These are phyloP conservation scores for Vitis hybrid DNA, from an alignment of 177 flowering plant species.

Conservation along the genomic window DNA sequence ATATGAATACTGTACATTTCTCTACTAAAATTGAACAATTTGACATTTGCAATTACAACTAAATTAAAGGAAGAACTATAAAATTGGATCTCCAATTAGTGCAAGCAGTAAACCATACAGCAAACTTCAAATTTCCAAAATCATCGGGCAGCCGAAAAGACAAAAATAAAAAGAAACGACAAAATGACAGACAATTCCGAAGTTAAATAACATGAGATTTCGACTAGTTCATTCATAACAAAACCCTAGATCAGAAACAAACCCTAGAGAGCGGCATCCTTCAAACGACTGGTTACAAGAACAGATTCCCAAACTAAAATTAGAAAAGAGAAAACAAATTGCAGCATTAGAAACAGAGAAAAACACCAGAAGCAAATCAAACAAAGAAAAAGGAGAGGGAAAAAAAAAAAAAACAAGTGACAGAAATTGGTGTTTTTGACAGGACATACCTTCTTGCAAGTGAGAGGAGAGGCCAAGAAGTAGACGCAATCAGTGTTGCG, in stretches of 20 bases:
- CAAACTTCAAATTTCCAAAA: not conserved
- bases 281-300: not conserved
- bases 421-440: too few relatives aligned
- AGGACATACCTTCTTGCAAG: slow-evolving; percentile 76
- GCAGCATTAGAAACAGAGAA: not conserved
- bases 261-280: slow-evolving; percentile 7
- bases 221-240: not conserved
- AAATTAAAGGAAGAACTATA: too few relatives aligned
- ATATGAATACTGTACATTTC: too few relatives aligned
- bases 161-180: not conserved
- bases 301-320: not conserved
- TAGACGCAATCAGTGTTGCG: slow-evolving; percentile 88
- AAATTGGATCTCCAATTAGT: too few relatives aligned
- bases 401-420: too few relatives aligned
- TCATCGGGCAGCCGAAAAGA: not conserved
- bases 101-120: not conserved
- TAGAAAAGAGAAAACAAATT: not conserved
- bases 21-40: too few relatives aligned
- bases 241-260: slow-evolving; percentile 9
- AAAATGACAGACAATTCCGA: not conserved
- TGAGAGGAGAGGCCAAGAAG: slow-evolving; percentile 89
- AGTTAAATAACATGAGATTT: not conserved
- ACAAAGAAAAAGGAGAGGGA: not conserved
- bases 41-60: too few relatives aligned
- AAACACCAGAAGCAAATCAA: not conserved